These are phyloP conservation scores for Verticillium nubilum DNA, from an alignment of 2,329 filamentous ascomycete genomes.

Conservation along the genomic window DNA sequence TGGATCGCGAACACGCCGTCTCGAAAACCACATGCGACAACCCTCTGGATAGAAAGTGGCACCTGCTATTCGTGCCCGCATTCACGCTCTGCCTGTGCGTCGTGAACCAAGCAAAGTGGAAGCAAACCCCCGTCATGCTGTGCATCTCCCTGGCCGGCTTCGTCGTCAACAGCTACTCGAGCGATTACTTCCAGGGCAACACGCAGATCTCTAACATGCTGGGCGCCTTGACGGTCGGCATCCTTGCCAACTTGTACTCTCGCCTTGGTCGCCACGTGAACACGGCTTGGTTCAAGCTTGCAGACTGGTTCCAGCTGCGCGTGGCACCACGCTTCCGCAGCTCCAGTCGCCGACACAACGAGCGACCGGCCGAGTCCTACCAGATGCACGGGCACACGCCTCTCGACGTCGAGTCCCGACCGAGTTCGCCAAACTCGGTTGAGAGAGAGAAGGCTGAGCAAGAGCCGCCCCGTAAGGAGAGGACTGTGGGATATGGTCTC, in stretches of 20 bases:
- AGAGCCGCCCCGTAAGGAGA: slow-evolving; percentile 16
- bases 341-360: slow-evolving; percentile 16
- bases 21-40: slow-evolving; percentile 29
- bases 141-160: slow-evolving; percentile 70
- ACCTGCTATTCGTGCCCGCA: slow-evolving; percentile 55
- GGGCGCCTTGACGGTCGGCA: slow-evolving; percentile 69
- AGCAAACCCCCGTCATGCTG: slow-evolving; percentile 71
- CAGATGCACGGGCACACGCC: slow-evolving; percentile 7
- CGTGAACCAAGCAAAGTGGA: slow-evolving; percentile 78
- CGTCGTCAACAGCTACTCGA: slow-evolving; percentile 68
- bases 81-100: slow-evolving; percentile 68
- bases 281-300: slow-evolving; percentile 45
- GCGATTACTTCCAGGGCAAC: slow-evolving; percentile 60
- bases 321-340: slow-evolving; percentile 31
- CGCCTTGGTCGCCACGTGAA: slow-evolving; percentile 56
- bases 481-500: slow-evolving; percentile 64
- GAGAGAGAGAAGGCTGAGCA: slow-evolving; percentile 15
- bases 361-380: slow-evolving; percentile 16
- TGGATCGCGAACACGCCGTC: slow-evolving; percentile 43
- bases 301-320: slow-evolving; percentile 43
- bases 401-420: slow-evolving; percentile 6
- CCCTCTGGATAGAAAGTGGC: slow-evolving; percentile 41
- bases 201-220: slow-evolving; percentile 73
- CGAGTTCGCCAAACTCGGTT: slow-evolving; percentile 4
- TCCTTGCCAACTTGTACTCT: slow-evolving; percentile 74